Conservation (phyloP, 805 yeast species). For the Starmerella sp. region DNA sequence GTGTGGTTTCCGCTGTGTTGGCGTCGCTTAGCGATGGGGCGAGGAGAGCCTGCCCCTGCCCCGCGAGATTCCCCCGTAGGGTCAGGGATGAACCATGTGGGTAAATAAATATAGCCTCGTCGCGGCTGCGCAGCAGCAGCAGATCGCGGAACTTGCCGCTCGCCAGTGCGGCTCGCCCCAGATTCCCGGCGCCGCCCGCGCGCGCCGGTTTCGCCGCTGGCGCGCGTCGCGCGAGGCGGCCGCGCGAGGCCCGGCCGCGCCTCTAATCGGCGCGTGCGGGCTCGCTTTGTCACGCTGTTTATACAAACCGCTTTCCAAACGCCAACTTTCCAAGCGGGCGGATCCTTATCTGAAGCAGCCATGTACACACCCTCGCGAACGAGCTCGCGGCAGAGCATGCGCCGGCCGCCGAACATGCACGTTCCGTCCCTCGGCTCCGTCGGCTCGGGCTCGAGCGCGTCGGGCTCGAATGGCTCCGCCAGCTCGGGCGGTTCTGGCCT, state of each 20-base stretch:
- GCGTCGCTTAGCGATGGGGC: slow-evolving; percentile 3
- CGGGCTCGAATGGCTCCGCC: background rate
- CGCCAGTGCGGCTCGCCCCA: too few species aligned
- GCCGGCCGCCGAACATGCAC: slow-evolving; percentile 13
- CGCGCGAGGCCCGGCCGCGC: too few species aligned
- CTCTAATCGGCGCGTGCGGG: too few species aligned
- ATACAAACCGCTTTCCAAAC: background rate
- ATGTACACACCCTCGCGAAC: slow-evolving; percentile 15
- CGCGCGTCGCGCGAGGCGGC: too few species aligned
- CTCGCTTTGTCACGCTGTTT: background rate
- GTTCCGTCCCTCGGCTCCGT: slow-evolving; percentile 6
- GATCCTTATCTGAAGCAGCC: background rate
- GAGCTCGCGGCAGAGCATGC: background rate
- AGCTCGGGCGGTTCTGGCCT: background rate
- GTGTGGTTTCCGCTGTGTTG: background rate
- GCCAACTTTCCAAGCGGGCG: background rate
- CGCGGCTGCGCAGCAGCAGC: too few species aligned
- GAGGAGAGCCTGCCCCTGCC: slow-evolving; percentile 1
- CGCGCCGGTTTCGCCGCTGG: too few species aligned
- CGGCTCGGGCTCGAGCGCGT: background rate
- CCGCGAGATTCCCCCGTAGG: background rate
- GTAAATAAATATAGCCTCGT: too few species aligned
- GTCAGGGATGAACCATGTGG: background rate
- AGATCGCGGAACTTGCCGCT: too few species aligned
- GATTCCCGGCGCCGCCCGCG: too few species aligned